Evolutionary conservation across 73 alveolate species (phyloP).

Genomic region (Paramecium sexaurelia): DNA sequence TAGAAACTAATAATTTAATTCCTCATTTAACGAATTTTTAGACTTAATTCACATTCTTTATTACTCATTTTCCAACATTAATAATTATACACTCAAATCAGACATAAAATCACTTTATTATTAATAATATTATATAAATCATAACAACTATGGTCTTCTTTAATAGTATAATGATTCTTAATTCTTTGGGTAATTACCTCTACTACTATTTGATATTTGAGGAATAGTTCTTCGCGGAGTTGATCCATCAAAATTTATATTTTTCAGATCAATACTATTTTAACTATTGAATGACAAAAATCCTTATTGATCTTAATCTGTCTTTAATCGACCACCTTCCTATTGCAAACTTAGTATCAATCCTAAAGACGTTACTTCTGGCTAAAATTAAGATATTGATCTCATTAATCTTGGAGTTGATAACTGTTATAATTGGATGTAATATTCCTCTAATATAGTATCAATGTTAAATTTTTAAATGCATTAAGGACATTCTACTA

Average conservation of each 20-base stretch:
- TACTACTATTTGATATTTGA: background rate
- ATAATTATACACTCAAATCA: too few relatives aligned
- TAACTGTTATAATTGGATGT: background rate
- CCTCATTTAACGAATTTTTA: background rate
- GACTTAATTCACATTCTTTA: background rate
- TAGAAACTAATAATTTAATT: background rate
- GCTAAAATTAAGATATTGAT: background rate
- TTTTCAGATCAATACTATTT: background rate
- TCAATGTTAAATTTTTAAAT: background rate
- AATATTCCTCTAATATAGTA: background rate
- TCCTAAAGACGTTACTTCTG: background rate
- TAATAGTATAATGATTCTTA: background rate
- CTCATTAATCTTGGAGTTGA: conserved; percentile 26
- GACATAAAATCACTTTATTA: too few relatives aligned
- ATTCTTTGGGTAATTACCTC: background rate
- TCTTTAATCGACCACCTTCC: background rate
- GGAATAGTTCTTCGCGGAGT: conserved; percentile 17
- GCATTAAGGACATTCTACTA: conserved; percentile 9
- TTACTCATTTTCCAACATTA: background rate
- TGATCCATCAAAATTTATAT: background rate
- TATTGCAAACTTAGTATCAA: background rate
- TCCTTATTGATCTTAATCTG: background rate
- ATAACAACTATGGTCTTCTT: background rate
- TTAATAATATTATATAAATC: background rate
- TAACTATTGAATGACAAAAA: background rate